Conservation (phyloP, 495 filamentous ascomycete species). For the Patellaria atrata region DNA sequence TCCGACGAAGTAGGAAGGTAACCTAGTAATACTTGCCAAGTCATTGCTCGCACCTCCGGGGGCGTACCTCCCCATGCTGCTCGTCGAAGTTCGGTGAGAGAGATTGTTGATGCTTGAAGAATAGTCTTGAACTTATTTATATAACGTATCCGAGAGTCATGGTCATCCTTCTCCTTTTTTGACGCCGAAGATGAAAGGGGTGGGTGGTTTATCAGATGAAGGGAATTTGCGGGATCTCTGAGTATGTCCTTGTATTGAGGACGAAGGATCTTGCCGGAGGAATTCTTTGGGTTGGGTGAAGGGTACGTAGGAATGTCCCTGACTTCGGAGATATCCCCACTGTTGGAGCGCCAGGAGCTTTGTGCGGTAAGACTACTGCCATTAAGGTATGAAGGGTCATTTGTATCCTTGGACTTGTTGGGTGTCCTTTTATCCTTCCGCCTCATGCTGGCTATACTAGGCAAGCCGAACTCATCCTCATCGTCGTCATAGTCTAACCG, state of each 20-base stretch:
- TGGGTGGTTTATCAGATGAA: conserved; percentile 86
- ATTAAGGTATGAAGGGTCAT: conserved; percentile 30
- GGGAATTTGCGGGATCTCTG: conserved; percentile 84
- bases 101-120: conserved; percentile 78
- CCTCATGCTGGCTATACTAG: conserved; percentile 78
- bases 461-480: conserved; percentile 88
- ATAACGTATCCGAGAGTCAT: conserved; percentile 74
- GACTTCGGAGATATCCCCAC: conserved; percentile 83
- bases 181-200: conserved; percentile 58
- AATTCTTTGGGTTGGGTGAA: conserved; percentile 66
- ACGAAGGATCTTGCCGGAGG: conserved; percentile 83
- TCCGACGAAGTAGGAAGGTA: conserved; percentile 93
- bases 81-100: conserved; percentile 65
- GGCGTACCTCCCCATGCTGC: conserved; percentile 89
- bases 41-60: conserved; percentile 90
- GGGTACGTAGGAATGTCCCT: conserved; percentile 80
- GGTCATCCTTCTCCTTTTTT: conserved; percentile 71
- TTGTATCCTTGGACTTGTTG: conserved; percentile 34
- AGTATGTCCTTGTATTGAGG: conserved; percentile 97
- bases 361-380: conserved; percentile 2
- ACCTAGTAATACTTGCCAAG: conserved; percentile 90
- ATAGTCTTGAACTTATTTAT: conserved; percentile 99
- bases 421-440: conserved; percentile 43
- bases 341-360: conserved; percentile 45
- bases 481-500: conserved; percentile 64